Conservation (phyloP, 148 eudicot genomes). For the Heliamphora exappendiculata region DNA sequence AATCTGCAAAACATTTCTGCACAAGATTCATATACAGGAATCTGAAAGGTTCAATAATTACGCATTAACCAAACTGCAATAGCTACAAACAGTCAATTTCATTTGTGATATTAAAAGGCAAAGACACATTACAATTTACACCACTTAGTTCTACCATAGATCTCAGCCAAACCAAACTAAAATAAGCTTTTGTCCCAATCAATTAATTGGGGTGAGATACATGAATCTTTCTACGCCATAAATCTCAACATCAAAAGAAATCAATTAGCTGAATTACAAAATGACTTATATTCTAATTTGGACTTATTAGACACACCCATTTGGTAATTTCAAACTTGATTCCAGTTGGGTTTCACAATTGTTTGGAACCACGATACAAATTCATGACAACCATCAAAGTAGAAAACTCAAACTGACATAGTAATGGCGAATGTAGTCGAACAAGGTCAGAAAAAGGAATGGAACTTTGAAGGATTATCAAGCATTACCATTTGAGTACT, state of each 20-base stretch:
- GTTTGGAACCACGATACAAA: neutral
- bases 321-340: neutral
- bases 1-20: slow-evolving; percentile 1
- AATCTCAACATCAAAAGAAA: neutral
- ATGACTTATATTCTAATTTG: neutral
- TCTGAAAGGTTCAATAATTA: slow-evolving; percentile 7
- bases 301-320: neutral
- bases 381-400: neutral
- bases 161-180: too few species aligned
- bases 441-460: neutral
- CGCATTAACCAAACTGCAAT: slow-evolving; percentile 11
- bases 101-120: neutral
- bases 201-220: too few species aligned
- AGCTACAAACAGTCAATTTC: neutral
- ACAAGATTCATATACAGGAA: neutral
- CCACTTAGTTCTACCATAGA: neutral
- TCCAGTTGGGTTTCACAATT: neutral
- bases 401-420: neutral
- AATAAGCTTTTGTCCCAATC: too few species aligned
- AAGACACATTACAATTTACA: neutral
- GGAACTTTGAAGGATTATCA: neutral
- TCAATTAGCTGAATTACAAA: neutral
- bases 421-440: neutral
- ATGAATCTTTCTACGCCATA: too few species aligned
- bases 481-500: neutral